Evolutionary conservation across 345 rosid species (phyloP).

Genomic region (Brassica nigra): DNA sequence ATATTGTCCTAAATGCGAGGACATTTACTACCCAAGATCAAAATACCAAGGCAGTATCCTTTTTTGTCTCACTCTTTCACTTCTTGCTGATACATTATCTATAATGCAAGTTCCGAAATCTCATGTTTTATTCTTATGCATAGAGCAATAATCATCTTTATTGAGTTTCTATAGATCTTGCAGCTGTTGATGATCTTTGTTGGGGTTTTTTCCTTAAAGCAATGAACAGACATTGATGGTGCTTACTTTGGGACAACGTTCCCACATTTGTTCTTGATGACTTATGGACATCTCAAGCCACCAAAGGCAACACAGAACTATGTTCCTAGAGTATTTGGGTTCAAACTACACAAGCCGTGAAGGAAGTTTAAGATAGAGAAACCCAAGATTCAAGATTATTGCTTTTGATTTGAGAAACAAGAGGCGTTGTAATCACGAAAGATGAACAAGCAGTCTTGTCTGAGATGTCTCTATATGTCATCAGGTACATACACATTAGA

Average conservation of each 20-base stretch:
- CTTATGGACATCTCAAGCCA: constrained; percentile 87
- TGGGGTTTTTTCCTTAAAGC: constrained; percentile 47
- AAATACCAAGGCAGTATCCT: constrained; percentile 99
- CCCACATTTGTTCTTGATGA: constrained; percentile 89
- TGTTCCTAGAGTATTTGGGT: constrained; percentile 92
- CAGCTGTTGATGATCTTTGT: constrained; percentile 1
- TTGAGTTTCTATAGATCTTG: constrained; percentile 1
- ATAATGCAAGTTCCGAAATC: constrained; percentile 7
- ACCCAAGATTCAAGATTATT: constrained; percentile 11
- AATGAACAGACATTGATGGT: constrained; percentile 80
- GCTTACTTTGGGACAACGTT: constrained; percentile 93
- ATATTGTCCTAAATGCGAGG: constrained; percentile 89
- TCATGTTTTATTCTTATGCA: constrained; percentile 3
- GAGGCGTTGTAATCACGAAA: constrained; percentile 25
- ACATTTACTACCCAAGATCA: constrained; percentile 86
- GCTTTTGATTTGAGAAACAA: constrained; percentile 34
- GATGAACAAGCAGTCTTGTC: constrained; percentile 20
- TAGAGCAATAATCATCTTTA: not conserved
- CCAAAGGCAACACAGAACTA: constrained; percentile 74
- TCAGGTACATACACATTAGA: constrained; percentile 28
- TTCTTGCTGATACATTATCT: constrained; percentile 1
- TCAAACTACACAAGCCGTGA: constrained; percentile 74
- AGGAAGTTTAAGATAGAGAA: constrained; percentile 8
- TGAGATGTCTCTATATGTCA: constrained; percentile 16
- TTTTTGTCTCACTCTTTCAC: not conserved